phyloP scores from a whole-genome alignment of 306 rosid genomes.

The Quercus robur region DNA sequence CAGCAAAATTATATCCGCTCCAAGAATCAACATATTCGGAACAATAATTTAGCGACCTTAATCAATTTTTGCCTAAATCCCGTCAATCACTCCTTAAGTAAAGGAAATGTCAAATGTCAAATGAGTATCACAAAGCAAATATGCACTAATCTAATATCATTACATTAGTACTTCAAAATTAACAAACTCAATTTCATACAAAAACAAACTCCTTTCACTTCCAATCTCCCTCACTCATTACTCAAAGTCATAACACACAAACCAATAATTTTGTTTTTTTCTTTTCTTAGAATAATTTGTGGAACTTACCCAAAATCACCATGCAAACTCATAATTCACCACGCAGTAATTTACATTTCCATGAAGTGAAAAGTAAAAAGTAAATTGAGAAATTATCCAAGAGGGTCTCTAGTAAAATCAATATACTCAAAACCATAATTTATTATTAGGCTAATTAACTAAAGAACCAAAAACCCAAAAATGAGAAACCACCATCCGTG shows the following conservation, averaged over 20 bases:
- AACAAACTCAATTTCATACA: not conserved
- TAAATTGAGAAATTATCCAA: not conserved
- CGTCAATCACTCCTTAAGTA: not conserved
- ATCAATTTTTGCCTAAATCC: conserved; percentile 2
- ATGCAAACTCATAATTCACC: conserved; percentile 7
- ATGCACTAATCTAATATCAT: not conserved
- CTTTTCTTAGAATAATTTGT: not conserved
- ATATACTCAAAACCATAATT: not conserved
- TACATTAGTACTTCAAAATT: not conserved
- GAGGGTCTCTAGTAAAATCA: not conserved
- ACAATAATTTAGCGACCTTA: not conserved
- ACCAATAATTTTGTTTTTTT: not conserved
- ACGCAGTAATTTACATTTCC: not conserved
- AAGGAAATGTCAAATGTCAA: not conserved
- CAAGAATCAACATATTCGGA: not conserved
- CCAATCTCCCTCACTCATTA: not conserved
- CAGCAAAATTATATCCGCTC: not conserved
- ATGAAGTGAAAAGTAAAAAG: not conserved
- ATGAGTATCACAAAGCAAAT: not conserved
- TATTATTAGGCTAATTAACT: not conserved
- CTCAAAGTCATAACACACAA: not conserved
- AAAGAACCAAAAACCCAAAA: not conserved
- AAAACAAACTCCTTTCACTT: not conserved
- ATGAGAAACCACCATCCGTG: conserved; percentile 19
- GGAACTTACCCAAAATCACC: not conserved